phyloP scores from a whole-genome alignment of 176 grass and related monocot genomes.

The Oryza rufipogon region DNA sequence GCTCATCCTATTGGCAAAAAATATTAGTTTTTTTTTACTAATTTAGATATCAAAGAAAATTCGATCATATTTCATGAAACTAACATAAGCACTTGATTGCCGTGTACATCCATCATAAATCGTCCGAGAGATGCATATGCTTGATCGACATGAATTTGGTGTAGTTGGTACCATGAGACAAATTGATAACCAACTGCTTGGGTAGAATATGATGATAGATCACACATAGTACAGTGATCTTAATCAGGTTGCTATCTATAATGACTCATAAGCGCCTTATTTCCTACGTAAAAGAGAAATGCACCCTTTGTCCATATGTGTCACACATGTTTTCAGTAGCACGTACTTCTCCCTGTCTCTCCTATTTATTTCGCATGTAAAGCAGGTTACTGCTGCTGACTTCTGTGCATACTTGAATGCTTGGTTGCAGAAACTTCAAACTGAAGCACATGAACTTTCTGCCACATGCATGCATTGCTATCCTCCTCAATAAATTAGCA shows the following conservation, averaged over 20 bases:
- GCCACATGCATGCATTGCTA: not conserved
- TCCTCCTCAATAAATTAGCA: not conserved
- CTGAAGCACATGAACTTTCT: slow-evolving; percentile 24
- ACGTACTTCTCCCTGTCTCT: not conserved
- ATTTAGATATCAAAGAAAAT: not conserved
- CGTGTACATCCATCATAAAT: not conserved
- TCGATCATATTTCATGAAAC: too few relatives aligned
- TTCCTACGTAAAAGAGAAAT: not conserved
- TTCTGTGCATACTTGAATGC: not conserved
- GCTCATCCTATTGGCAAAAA: too few relatives aligned
- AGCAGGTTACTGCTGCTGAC: not conserved
- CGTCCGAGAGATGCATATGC: not conserved
- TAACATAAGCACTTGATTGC: not conserved
- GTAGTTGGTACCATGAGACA: not conserved
- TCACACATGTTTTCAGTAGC: not conserved
- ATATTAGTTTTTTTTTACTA: too few relatives aligned
- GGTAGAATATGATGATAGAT: not conserved
- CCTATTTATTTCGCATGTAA: slow-evolving; percentile 3
- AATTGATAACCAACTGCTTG: not conserved
- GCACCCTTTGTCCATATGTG: not conserved
- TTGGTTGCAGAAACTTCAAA: slow-evolving; percentile 27
- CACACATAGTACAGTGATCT: not conserved
- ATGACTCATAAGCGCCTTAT: not conserved
- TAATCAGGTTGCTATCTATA: not conserved
- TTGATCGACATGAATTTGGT: not conserved